Base-by-base conservation (phyloP, 2,329 filamentous ascomycete genomes). In the Fusarium miscanthi region DNA sequence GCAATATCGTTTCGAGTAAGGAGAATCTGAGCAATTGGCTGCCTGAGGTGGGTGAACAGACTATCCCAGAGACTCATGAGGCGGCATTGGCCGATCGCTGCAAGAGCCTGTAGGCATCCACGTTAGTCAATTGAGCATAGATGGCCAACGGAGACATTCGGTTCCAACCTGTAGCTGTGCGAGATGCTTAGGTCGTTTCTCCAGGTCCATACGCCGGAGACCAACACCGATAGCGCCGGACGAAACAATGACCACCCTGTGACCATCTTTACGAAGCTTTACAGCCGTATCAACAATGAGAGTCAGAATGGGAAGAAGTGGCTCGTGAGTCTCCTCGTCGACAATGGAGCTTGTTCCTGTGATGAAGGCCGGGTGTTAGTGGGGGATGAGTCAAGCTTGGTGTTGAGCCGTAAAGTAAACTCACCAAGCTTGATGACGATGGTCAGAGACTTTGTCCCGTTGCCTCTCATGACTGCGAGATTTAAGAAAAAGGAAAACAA, bases 321-420 rank as follows among this genome's bases (percentile, higher is more conserved):
- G 96, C 80, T 98, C 94, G 83, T 97, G 96, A 27, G 94, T 97
- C 80, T 91, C 93, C 81, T 99, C 96, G 83, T 98, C 94, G 73
- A 99, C 95, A 76, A 99, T 98, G n/a, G 96, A 98, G 82, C 94
- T 98, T 51, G 96, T 98, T 77, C 96, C 96, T 99, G 76, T 98
- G 76, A 76, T 68, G 66, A 63, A 58, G 30, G 43, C 11, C 16
- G 25, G 6, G 63, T 73, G 72, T 80, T 71, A 78, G 74, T 67
- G 35, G 56, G 58, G 31, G 48, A 65, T 62, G 48, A 70, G 38
- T 62, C 63, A 51, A 64, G 43, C 51, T 53, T 63, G 63, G 57
- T 59, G 54, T 62, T 60, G 33, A 61, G 57, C 58, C 27, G 31
- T 51, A 13, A 45, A 25, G 30, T 48, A 23, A 43, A 57, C 87